Evolutionary conservation across 2,329 filamentous ascomycete genomes (phyloP), one percentile per base, ranked within the genome.

Genomic region (Botrytis deweyae): DNA sequence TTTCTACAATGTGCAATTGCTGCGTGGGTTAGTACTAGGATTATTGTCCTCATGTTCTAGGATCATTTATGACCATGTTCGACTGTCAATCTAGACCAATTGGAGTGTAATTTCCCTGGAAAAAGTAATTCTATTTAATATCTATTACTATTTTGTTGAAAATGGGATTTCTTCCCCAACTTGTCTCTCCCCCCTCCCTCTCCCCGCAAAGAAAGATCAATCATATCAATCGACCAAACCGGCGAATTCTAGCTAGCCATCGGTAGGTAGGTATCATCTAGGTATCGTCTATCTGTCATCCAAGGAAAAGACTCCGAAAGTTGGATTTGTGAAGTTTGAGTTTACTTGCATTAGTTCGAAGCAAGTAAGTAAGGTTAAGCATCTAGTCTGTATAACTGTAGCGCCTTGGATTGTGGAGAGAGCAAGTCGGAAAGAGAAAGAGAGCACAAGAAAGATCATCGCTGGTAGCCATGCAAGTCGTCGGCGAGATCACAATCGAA

Each of bases 1-100:
- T 65, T 14, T 52, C 52, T 58, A 18, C 52, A 33, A 58, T 29
- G n/a, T 58, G 20, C 66, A 55, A 70, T 38, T 70, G 68, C 55
- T 46, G 55, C 55, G 68, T 70, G 68, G 68, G 46, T 33, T 61
- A 52, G n/a, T 33, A 38, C 33, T 36, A 52, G 55, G 58, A 62
- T 71, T 63, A 52, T 20, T 46, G 49, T n/a, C 61, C 33, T 14
- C 14, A 49, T 16, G n/a, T 36, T 52, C 29, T n/a, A 46, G 55
- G 40, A 36, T 38, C 38, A 25, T 61, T 9, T 52, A 33, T 61
- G 33, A 8, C 68, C 58, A 71, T 62, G 68, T 55, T 40, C 59
- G 36, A 59, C 25, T 29, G 8, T 25, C 36, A 14, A 12, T 22
- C 68, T 71, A 71, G 33, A 62, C 68, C 40, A 33, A 12, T 65